These are phyloP conservation scores for Platanthera zijinensis DNA, from an alignment of 106 monocot species.

Conservation along the genomic window DNA sequence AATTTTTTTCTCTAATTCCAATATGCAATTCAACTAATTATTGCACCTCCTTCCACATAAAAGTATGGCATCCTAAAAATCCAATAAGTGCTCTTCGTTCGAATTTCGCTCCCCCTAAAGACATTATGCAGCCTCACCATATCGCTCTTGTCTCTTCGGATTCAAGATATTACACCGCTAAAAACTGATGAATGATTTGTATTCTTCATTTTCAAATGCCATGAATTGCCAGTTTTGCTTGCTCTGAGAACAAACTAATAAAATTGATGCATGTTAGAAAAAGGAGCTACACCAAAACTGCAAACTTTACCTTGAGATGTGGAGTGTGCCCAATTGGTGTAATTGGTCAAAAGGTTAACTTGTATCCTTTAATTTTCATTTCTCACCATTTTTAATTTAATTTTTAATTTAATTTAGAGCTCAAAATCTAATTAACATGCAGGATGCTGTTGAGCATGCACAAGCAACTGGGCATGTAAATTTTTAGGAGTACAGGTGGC, in stretches of 20 bases:
- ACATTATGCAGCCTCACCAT: too few relatives aligned
- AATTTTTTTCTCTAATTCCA: too few relatives aligned
- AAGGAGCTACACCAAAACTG: constrained; percentile 81
- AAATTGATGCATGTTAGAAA: constrained; percentile 32
- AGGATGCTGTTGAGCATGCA: constrained; percentile 97
- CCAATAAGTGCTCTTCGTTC: too few relatives aligned
- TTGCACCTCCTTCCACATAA: too few relatives aligned
- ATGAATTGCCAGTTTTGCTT: background rate
- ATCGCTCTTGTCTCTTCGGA: too few relatives aligned
- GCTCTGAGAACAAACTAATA: background rate
- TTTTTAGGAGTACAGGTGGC: constrained; percentile 79
- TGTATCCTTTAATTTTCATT: background rate
- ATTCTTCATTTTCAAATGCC: too few relatives aligned
- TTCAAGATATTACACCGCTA: too few relatives aligned
- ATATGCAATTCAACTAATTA: too few relatives aligned
- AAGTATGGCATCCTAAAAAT: too few relatives aligned
- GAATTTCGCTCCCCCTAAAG: too few relatives aligned
- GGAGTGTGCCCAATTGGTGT: constrained; percentile 87
- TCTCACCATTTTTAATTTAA: too few relatives aligned
- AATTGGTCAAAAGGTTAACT: constrained; percentile 64
- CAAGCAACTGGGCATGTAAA: constrained; percentile 90
- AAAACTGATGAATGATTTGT: too few relatives aligned
- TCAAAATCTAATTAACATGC: constrained; percentile 9
- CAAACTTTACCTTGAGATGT: constrained; percentile 83
- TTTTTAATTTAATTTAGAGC: background rate